Percentiles rank a stretch among this genome's conserved stretches.
Evolutionary conservation across 768 basidiomycete genomes (phyloP).

Genomic region (Hygrocybe coccinea): DNA sequence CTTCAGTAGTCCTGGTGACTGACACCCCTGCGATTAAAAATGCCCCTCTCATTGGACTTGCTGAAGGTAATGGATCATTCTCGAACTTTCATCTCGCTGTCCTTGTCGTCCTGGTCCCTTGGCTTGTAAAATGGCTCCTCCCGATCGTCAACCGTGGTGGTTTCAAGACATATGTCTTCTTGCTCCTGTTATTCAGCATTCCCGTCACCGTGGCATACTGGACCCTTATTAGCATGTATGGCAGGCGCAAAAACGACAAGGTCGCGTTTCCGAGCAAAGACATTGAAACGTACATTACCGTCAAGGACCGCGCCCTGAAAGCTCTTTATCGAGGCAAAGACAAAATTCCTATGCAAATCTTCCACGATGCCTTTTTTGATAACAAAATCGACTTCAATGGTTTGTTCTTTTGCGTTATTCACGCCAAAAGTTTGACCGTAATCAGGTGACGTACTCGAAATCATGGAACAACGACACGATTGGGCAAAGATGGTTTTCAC

Average conservation of each 20-base stretch:
- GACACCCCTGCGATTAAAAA: slow-evolving; percentile 76
- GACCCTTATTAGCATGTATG: slow-evolving; percentile 80
- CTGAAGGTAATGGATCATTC: slow-evolving; percentile 83
- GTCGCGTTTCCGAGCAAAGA: slow-evolving; percentile 78
- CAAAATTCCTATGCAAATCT: slow-evolving; percentile 96
- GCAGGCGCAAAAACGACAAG: slow-evolving; percentile 78
- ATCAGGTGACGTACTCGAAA: slow-evolving; percentile 86
- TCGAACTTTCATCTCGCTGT: slow-evolving; percentile 74
- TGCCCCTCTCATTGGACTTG: slow-evolving; percentile 74
- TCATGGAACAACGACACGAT: slow-evolving; percentile 92
- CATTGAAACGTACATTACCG: slow-evolving; percentile 85
- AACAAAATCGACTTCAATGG: slow-evolving; percentile 96
- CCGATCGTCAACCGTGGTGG: slow-evolving; percentile 82
- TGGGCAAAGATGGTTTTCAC: slow-evolving; percentile 94
- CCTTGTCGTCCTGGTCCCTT: slow-evolving; percentile 76
- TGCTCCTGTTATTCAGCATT: slow-evolving; percentile 65
- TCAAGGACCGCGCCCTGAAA: slow-evolving; percentile 81
- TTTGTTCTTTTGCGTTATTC: slow-evolving; percentile 27
- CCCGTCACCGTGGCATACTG: slow-evolving; percentile 86
- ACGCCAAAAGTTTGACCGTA: slow-evolving; percentile 9
- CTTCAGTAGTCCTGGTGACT: slow-evolving; percentile 53
- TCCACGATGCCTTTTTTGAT: slow-evolving; percentile 97
- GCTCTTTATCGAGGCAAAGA: slow-evolving; percentile 72
- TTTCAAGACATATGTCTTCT: slow-evolving; percentile 79
- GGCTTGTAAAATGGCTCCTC: slow-evolving; percentile 72